Base-by-base conservation (phyloP, 2,329 filamentous ascomycete genomes). In the Epichloe festucae region DNA sequence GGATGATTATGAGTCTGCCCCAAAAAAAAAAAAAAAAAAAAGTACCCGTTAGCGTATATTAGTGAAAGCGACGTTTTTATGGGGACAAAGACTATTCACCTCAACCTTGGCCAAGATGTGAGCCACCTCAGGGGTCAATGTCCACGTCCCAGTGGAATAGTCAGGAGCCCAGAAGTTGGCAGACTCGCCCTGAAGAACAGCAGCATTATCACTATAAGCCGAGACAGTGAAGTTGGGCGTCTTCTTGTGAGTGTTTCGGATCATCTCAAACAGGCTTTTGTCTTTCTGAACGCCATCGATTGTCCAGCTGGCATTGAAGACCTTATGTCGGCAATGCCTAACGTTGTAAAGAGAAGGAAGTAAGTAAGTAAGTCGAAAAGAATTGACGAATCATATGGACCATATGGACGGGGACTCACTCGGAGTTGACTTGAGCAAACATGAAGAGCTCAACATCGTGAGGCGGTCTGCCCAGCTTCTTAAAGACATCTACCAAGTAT, bases 381-480 rank as follows among this genome's bases (percentile, higher is more conserved):
- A 14, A n/a, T n/a, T 43, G 19, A 49, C 23, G 21, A 15, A 15
- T 27, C 8, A 11, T n/a, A 17, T 10, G 8, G 27, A 11, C 27
- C 8, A 31, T 0, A 31, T 34, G 23, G 52, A 54, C 36, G 46
- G 34, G 19, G 15, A 50, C 49, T 46, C 46, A 60, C 75, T 98
- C 93, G 3, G 91, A 97, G 73, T 97, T 97, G 66, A 98, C 91
- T 70, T 98, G 93, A 15, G 91, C 91, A 67, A 97, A 98, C 93
- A 97, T 97, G 76, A 97, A 97, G 21, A 97, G 77, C 71, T 98
- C 93, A 44, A 97, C 87, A 65, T 97, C 93, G 54, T 89, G 84
- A 1, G 88, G 88, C 47, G 78, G 73, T 39, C 82, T 73, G 55
- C 81, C 78, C 17, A 66, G 63, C 46, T 59, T 59, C 49, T 59